phyloP scores from a whole-genome alignment of 192 early-diverging fungal species.

The Coemansia sp. region DNA sequence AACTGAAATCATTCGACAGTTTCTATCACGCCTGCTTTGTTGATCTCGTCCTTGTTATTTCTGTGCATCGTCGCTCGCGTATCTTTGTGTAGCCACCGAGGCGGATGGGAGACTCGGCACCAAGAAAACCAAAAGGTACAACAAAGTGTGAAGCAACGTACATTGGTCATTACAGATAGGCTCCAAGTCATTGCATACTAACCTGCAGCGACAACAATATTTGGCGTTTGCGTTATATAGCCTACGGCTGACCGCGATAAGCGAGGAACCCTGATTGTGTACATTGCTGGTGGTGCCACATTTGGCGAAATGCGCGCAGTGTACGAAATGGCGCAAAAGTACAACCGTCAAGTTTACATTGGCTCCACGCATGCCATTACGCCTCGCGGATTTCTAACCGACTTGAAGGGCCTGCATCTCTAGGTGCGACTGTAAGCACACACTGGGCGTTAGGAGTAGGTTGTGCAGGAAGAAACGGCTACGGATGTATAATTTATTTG shows the following conservation, averaged over 20 bases:
- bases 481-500: no score
- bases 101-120: slow-evolving; percentile 1
- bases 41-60: neutral
- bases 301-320: slow-evolving; percentile 47
- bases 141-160: no score
- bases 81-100: neutral
- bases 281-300: slow-evolving; percentile 50
- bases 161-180: no score
- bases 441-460: no score
- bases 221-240: neutral
- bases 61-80: no score
- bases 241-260: neutral
- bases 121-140: neutral
- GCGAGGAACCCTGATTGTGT: slow-evolving; percentile 35
- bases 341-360: slow-evolving; percentile 45
- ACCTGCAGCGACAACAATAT: neutral
- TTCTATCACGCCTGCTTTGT: neutral
- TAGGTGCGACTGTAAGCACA: slow-evolving; percentile 9
- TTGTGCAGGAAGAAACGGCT: no score
- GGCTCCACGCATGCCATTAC: slow-evolving; percentile 52
- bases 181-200: no score
- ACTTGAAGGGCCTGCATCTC: slow-evolving; percentile 42
- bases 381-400: slow-evolving; percentile 44
- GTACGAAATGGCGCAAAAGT: slow-evolving; percentile 42
- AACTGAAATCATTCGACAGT: no score